Evolutionary conservation across 331 rosid genomes (phyloP), one percentile per base, ranked within the genome.

Genomic region (Ulmus americana): DNA sequence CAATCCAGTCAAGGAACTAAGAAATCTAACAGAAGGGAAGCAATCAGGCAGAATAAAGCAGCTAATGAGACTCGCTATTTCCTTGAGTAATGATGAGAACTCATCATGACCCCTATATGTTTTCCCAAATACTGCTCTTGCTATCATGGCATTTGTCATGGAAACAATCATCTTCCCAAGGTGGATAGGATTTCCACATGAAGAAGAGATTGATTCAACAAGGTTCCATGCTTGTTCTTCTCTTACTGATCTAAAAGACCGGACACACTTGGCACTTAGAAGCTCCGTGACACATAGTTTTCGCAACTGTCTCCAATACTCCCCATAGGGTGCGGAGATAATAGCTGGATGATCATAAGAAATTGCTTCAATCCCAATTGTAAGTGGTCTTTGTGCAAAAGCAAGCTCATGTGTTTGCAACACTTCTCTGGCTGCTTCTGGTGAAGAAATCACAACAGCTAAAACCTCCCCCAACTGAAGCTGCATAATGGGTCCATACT

Each of bases 291-390:
- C 67, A 6, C 80, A 73, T n/a, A 79, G 59, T 51, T 82, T 84
- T 47, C 88, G 67, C 75, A 84, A 65, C 48, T 78, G 78, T 52
- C 74, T 76, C 86, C 84, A 83, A 40, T 58, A 63, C 0, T 78
- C 80, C 7, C 82, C 78, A 3, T 74, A 72, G 2, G 82, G 88
- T 16, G 85, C 41, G 55, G 65, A 76, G 7, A 22, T 67, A 39
- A 85, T 69, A 1, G 52, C 46, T 1, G 15, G 55, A 12, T 48
- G 67, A 2, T 22, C 69, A 39, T 11, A 68, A 12, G 76, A 10
- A 14, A 61, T 3, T 5, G 63, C 12, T n/a, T 63, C 68, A 0
- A 12, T 3, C 0, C 71, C 57, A 8, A 63, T n/a, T 40, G 55
- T 52, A n/a, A 5, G 1, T 1, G 82, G 80, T 59, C 86, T 80